Percentiles rank a stretch among this genome's conserved stretches.
These are phyloP conservation scores for Zygosaccharomyces siamensis DNA, from an alignment of 805 yeast species.

Conservation along the genomic window DNA sequence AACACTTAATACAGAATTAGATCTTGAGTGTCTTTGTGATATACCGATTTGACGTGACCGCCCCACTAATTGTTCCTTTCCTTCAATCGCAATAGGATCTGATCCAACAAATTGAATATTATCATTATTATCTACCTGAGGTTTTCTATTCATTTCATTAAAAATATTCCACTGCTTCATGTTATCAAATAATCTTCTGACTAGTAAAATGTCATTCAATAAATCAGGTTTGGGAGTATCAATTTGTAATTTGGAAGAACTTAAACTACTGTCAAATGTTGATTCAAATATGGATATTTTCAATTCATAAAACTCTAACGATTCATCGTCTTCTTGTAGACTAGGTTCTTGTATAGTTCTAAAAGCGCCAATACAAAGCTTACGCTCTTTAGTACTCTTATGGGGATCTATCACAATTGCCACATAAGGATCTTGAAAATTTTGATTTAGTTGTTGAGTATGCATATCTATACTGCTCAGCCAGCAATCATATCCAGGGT, in stretches of 20 bases:
- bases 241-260: conserved; percentile 10
- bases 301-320: conserved; percentile 22
- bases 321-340: background rate
- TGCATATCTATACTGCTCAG: conserved; percentile 87
- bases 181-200: conserved; percentile 23
- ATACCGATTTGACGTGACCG: conserved; percentile 7
- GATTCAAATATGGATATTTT: conserved; percentile 21
- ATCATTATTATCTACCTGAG: conserved; percentile 1
- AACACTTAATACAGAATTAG: conserved; percentile 19
- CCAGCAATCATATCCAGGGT: conserved; percentile 98
- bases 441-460: conserved; percentile 80
- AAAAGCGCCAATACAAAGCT: conserved; percentile 83
- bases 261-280: conserved; percentile 17
- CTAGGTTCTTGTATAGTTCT: conserved; percentile 54
- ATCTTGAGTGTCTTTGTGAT: conserved; percentile 11
- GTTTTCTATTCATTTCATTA: conserved; percentile 11
- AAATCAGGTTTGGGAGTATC: conserved; percentile 9
- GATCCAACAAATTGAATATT: background rate
- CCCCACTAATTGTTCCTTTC: background rate
- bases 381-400: conserved; percentile 55
- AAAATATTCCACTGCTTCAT: conserved; percentile 25
- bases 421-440: conserved; percentile 84
- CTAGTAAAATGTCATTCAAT: conserved; percentile 10
- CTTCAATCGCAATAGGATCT: background rate
- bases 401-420: conserved; percentile 87